Conservation (phyloP, 805 yeast species). For the Starmerella powellii region DNA sequence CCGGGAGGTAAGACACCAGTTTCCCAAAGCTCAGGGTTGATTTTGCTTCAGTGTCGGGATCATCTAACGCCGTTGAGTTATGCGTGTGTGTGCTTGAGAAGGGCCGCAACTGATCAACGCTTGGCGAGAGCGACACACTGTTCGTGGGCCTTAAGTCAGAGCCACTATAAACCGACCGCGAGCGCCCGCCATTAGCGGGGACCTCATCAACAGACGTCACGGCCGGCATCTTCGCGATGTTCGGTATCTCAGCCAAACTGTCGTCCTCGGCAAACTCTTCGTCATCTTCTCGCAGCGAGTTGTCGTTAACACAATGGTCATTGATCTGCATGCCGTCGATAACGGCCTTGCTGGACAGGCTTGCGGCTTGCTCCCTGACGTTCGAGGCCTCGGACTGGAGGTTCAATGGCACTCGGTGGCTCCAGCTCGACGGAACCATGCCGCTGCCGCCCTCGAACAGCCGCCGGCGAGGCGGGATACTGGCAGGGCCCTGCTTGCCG, state of each 20-base stretch:
- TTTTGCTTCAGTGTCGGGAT: neutral
- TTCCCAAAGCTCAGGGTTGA: neutral
- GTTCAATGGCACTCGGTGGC: constrained; percentile 8
- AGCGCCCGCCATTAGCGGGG: no score
- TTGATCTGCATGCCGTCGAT: constrained; percentile 10
- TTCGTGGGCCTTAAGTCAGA: no score
- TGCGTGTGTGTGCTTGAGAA: neutral
- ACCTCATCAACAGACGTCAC: no score
- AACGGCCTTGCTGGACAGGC: constrained; percentile 19
- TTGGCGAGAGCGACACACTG: no score
- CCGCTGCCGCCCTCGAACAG: constrained; percentile 18
- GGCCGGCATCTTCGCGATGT: neutral
- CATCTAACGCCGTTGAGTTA: neutral
- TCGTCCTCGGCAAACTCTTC: neutral
- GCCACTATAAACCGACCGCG: no score
- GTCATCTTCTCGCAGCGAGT: neutral
- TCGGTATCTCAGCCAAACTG: neutral
- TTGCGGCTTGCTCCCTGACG: constrained; percentile 21
- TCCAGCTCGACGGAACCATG: constrained; percentile 7
- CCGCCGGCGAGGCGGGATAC: constrained; percentile 13
- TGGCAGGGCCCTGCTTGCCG: neutral
- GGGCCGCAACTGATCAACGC: neutral
- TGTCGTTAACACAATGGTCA: neutral
- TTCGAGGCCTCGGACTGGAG: constrained; percentile 14
- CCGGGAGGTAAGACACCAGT: constrained; percentile 43